Evolutionary conservation across 345 rosid genomes (phyloP), one percentile per base, ranked within the genome.

Genomic region (Psidium friedrichsthalianum): DNA sequence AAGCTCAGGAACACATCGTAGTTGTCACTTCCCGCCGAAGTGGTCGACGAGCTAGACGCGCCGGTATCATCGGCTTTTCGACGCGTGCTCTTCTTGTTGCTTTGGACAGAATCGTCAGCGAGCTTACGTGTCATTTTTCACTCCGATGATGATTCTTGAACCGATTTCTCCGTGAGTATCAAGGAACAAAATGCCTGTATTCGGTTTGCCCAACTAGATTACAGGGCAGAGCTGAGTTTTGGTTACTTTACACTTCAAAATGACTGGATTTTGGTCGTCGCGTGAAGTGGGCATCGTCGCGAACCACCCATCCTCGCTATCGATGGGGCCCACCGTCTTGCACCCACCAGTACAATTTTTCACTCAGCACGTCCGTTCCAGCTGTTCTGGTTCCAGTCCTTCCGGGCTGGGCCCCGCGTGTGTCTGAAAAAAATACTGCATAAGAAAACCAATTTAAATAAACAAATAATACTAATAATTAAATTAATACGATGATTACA

Each of bases 21-120:
- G 2, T 0, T 27, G 20, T 61, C 11, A 6, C 10, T 27, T 0
- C 5, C 74, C 21, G 40, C 0, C 1, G 21, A 61, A 61, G 40
- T 1, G 2, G 21, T 20, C 10, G 74, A 27, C 0, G 74, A 14
- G 0, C 74, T 27, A 61, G 40, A 27, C 9, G 40, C 40, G 0
- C 36, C 2, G 21, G 5, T 1, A 15, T 29, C 74, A 6, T 15
- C 40, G 0, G 2, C 11, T n/a, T 13, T 59, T 27, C 9, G 5
- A 27, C 20, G 36, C 0, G 4, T 1, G 74, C 74, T 59, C 36
- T 27, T 12, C 4, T 13, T 1, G 69, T n/a, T 59, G 69, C 36
- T 59, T 6, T 3, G 4, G 36, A 6, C 74, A 59, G 0, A 14
- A 27, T 13, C 6, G 36, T 12, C 1, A 5, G 1, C 4, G 36